A percentile compares a stretch with the other conserved stretches of the same genome.
Evolutionary conservation across 805 yeast species (phyloP).

Genomic region (Torulaspora quercuum): DNA sequence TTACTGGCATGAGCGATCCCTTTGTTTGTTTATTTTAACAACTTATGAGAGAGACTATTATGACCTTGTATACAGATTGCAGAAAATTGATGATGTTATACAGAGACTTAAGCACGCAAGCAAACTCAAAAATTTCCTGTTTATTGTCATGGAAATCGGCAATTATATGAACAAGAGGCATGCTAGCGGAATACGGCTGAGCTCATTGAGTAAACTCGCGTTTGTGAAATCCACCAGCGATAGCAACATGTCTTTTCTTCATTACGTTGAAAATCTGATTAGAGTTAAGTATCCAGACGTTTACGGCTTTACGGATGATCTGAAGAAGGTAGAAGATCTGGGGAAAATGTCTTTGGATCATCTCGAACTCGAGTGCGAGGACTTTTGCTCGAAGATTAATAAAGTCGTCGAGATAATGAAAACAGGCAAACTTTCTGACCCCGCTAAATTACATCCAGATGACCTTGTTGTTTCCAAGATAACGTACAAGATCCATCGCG

Average conservation of each 20-base stretch:
- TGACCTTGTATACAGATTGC: constrained; percentile 55
- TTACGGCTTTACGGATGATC: constrained; percentile 57
- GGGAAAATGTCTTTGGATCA: constrained; percentile 63
- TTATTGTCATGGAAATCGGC: constrained; percentile 68
- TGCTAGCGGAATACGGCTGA: constrained; percentile 67
- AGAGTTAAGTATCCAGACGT: constrained; percentile 63
- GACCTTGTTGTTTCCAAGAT: constrained; percentile 58
- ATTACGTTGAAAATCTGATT: constrained; percentile 68
- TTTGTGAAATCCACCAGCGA: constrained; percentile 65
- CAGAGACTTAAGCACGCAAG: constrained; percentile 50
- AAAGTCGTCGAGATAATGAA: constrained; percentile 53
- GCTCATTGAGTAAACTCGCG: constrained; percentile 63
- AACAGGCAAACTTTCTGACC: constrained; percentile 62
- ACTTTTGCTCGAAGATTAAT: constrained; percentile 48
- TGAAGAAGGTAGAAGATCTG: constrained; percentile 49
- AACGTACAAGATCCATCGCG: constrained; percentile 51
- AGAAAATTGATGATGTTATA: constrained; percentile 57
- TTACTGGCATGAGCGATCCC: constrained; percentile 71
- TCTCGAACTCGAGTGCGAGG: constrained; percentile 55
- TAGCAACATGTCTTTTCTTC: constrained; percentile 67
- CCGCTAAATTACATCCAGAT: constrained; percentile 58
- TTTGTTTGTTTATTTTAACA: constrained; percentile 52
- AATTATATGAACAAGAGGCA: constrained; percentile 77
- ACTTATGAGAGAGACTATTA: constrained; percentile 64
- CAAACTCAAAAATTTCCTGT: constrained; percentile 55